Evolutionary conservation across 2,329 filamentous ascomycete species (phyloP).

Genomic region (Arthrobotrys conoides): DNA sequence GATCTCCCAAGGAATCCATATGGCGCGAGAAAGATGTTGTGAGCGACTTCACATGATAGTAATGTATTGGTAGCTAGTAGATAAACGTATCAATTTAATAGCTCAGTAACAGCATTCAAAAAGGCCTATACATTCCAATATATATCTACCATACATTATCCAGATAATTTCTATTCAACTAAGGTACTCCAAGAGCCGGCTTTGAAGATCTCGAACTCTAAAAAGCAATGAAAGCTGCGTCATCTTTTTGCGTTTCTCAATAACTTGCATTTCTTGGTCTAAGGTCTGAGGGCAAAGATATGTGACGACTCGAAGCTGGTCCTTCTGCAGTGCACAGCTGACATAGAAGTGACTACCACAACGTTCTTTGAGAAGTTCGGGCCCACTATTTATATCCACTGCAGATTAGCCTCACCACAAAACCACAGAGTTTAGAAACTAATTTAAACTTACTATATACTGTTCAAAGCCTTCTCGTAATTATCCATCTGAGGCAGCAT

Average conservation of each 20-base stretch:
- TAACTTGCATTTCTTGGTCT: conserved; percentile 24
- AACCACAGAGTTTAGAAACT: not conserved
- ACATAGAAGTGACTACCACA: conserved; percentile 61
- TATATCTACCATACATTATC: not conserved
- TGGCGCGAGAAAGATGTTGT: not conserved
- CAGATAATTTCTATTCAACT: not conserved
- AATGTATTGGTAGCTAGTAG: not conserved
- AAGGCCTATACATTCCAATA: no score
- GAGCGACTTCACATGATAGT: not conserved
- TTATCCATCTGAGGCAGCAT: conserved; percentile 61
- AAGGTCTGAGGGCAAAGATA: conserved; percentile 57
- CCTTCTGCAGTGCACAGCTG: conserved; percentile 51
- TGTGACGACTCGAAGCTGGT: conserved; percentile 58
- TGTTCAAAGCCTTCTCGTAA: conserved; percentile 62
- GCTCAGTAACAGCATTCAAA: no score
- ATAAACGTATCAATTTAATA: not conserved
- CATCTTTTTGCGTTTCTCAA: not conserved
- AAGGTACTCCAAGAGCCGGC: not conserved
- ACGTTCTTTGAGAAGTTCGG: conserved; percentile 46
- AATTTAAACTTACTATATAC: conserved; percentile 59
- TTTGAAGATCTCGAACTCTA: conserved; percentile 13
- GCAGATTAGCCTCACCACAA: not conserved
- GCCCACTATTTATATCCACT: conserved; percentile 33
- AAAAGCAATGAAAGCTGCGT: conserved; percentile 6
- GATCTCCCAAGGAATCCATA: no score